Conservation (phyloP, 192 early-diverging fungal species). For the Linnemannia hyalina region DNA sequence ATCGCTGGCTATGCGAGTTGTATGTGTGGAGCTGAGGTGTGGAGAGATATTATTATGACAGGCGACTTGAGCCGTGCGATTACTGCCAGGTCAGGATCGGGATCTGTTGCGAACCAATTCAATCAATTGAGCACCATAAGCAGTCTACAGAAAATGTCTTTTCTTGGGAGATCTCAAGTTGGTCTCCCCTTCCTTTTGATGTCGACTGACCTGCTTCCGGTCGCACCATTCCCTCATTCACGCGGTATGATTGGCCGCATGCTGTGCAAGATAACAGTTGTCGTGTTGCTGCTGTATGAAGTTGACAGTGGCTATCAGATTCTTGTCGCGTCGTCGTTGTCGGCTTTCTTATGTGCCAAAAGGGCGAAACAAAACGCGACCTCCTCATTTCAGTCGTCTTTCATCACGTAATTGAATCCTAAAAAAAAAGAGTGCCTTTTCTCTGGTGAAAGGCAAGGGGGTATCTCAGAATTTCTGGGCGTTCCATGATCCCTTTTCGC, state of each 20-base stretch:
- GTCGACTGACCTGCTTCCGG: not conserved
- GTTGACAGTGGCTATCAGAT: not conserved
- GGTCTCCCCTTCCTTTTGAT: not conserved
- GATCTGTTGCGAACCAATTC: no score
- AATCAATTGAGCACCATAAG: no score
- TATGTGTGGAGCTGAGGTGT: not conserved
- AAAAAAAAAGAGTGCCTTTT: not conserved
- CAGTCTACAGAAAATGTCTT: not conserved
- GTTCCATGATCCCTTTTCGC: conserved; percentile 2
- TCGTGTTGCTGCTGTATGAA: not conserved
- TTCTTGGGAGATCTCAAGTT: not conserved
- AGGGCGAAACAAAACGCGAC: not conserved
- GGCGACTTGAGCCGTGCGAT: no score
- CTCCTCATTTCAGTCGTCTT: not conserved
- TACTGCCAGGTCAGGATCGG: no score
- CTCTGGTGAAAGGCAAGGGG: not conserved
- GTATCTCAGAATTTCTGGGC: not conserved
- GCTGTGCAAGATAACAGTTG: not conserved
- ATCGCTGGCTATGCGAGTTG: not conserved
- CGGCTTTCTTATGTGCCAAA: not conserved
- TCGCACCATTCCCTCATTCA: not conserved
- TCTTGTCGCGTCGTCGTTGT: not conserved
- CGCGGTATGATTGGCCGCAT: not conserved
- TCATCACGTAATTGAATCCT: not conserved
- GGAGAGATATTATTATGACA: no score